Conservation (phyloP, 768 basidiomycete species). For the Russula earlei region DNA sequence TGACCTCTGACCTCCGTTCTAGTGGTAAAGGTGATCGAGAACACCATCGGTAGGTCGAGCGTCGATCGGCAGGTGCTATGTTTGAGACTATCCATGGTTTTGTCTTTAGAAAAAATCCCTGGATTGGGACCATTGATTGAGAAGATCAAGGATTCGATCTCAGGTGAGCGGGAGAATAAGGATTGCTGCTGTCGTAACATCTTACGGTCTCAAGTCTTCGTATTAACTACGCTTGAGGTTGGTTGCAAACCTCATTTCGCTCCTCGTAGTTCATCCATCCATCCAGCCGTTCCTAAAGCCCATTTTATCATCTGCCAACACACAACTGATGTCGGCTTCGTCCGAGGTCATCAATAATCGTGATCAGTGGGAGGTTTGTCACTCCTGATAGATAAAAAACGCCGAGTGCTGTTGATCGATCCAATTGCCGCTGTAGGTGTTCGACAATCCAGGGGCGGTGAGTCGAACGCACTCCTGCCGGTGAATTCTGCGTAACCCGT, state of each 20-base stretch:
- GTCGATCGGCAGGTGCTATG: neutral
- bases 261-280: neutral
- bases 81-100: neutral
- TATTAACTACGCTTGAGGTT: constrained; percentile 78
- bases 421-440: constrained; percentile 35
- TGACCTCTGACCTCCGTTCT: neutral
- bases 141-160: constrained; percentile 66
- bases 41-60: constrained; percentile 49
- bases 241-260: constrained; percentile 1
- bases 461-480: constrained; percentile 29
- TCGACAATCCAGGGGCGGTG: constrained; percentile 73
- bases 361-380: constrained; percentile 68
- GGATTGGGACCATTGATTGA: constrained; percentile 67
- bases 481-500: neutral
- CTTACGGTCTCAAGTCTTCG: constrained; percentile 44
- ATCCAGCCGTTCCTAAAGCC: constrained; percentile 72
- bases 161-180: constrained; percentile 31
- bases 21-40: constrained; percentile 73
- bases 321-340: constrained; percentile 51
- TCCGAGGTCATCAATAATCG: constrained; percentile 69
- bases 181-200: neutral
- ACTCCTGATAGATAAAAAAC: neutral
- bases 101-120: constrained; percentile 65
- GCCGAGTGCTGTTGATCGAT: neutral
- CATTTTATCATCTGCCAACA: constrained; percentile 59